A percentile compares a stretch with the other conserved stretches of the same genome.
Evolutionary conservation across 768 basidiomycete genomes (phyloP).

Genomic region (Floccularia luteovirens): DNA sequence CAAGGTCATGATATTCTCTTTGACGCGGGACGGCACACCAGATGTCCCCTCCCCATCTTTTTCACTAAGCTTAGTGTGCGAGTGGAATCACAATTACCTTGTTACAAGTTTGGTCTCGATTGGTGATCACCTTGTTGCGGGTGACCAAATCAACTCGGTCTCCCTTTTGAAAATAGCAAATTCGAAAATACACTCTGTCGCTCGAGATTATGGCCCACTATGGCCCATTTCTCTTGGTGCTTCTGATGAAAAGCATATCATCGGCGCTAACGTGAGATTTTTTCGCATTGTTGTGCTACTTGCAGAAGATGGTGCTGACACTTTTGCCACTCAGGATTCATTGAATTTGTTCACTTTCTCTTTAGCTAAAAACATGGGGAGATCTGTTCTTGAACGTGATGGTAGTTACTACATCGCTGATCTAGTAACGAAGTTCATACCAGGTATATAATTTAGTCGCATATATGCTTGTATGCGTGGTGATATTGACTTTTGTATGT

Average conservation of each 20-base stretch:
- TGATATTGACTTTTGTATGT: slow-evolving; percentile 1
- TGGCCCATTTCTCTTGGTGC: slow-evolving; percentile 68
- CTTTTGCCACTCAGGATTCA: slow-evolving; percentile 38
- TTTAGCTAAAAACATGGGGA: slow-evolving; percentile 32
- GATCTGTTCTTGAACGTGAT: slow-evolving; percentile 45
- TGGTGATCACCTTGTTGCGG: slow-evolving; percentile 52
- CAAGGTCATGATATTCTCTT: slow-evolving; percentile 29
- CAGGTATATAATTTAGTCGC: slow-evolving; percentile 36
- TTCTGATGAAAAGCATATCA: slow-evolving; percentile 42
- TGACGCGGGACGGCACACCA: slow-evolving; percentile 27
- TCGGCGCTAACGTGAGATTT: slow-evolving; percentile 65
- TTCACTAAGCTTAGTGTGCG: slow-evolving; percentile 33
- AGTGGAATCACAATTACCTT: slow-evolving; percentile 82
- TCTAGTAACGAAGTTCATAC: slow-evolving; percentile 66
- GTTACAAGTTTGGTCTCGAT: slow-evolving; percentile 59
- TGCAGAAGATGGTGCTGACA: neutral
- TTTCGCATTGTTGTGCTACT: slow-evolving; percentile 1
- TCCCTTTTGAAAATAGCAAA: slow-evolving; percentile 51
- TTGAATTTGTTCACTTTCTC: slow-evolving; percentile 63
- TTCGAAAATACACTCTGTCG: slow-evolving; percentile 41
- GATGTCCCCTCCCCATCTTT: slow-evolving; percentile 22
- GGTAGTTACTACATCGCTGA: slow-evolving; percentile 76
- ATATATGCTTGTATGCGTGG: neutral
- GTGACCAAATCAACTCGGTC: slow-evolving; percentile 77
- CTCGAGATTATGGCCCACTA: slow-evolving; percentile 68